Evolutionary conservation across 1,284 basidiomycete species (phyloP).

Genomic region (Pseudozyma tsukubaensis): DNA sequence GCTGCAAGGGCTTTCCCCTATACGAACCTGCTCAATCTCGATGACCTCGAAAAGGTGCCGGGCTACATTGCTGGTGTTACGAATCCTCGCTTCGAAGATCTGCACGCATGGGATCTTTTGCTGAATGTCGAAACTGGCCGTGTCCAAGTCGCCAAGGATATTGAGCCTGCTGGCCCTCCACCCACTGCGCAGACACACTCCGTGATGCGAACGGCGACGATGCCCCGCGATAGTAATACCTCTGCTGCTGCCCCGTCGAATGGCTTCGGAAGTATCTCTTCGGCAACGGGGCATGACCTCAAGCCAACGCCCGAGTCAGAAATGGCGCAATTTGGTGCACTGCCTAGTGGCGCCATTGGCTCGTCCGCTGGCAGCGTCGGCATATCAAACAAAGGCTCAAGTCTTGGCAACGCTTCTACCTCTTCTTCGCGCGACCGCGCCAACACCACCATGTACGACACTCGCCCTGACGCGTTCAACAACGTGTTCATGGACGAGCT

Average conservation of each 20-base stretch:
- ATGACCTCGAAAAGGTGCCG: constrained; percentile 86
- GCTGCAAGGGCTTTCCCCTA: constrained; percentile 92
- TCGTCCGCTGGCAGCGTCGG: constrained; percentile 9
- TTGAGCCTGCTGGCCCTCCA: constrained; percentile 70
- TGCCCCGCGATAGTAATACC: constrained; percentile 51
- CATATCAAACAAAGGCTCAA: constrained; percentile 23
- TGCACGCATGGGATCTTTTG: constrained; percentile 88
- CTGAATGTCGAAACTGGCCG: constrained; percentile 87
- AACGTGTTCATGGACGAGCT: constrained; percentile 92
- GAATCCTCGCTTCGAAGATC: constrained; percentile 91
- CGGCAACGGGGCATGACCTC: constrained; percentile 12
- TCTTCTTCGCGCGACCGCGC: constrained; percentile 46
- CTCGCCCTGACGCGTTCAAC: constrained; percentile 74
- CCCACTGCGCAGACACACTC: constrained; percentile 15
- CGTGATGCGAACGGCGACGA: constrained; percentile 50
- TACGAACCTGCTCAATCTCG: constrained; percentile 85
- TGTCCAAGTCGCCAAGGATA: constrained; percentile 86
- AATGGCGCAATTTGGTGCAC: constrained; percentile 39
- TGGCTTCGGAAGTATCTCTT: constrained; percentile 29
- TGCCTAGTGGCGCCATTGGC: constrained; percentile 9
- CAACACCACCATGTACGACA: constrained; percentile 30
- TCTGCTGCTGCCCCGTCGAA: constrained; percentile 4
- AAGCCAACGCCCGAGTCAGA: constrained; percentile 22
- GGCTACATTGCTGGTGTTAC: constrained; percentile 96
- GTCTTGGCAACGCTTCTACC: constrained; percentile 15